phyloP scores from a whole-genome alignment of 192 early-diverging fungal genomes.

The Coemansia sp. region DNA sequence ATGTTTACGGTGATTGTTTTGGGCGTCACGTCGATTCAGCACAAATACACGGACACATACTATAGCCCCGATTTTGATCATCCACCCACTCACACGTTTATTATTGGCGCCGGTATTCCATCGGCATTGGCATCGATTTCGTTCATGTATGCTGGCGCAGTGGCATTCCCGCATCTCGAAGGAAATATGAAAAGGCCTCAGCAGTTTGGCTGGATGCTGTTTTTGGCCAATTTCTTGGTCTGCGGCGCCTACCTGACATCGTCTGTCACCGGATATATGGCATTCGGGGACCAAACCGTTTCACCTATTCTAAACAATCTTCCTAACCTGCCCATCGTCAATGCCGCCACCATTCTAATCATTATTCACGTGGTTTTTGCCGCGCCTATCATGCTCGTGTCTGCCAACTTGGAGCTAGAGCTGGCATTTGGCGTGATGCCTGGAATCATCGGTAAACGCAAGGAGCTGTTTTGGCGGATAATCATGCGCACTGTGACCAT shows the following conservation, averaged over 20 bases:
- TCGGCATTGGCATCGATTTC: conserved; percentile 74
- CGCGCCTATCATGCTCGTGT: conserved; percentile 72
- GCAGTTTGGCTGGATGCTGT: conserved; percentile 68
- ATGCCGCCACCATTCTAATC: conserved; percentile 68
- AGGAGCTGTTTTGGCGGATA: conserved; percentile 59
- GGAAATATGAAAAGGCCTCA: conserved; percentile 70
- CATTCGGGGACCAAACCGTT: conserved; percentile 66
- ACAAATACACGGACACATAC: conserved; percentile 44
- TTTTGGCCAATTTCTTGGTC: conserved; percentile 62
- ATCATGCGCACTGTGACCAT: conserved; percentile 62
- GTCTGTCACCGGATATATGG: conserved; percentile 68
- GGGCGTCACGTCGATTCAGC: conserved; percentile 33
- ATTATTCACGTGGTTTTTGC: conserved; percentile 80
- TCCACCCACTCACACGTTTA: conserved; percentile 48
- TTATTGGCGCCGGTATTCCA: conserved; percentile 70
- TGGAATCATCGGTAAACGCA: conserved; percentile 49
- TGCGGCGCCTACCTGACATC: conserved; percentile 66
- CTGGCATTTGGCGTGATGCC: conserved; percentile 62
- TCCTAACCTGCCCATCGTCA: conserved; percentile 60
- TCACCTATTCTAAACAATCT: conserved; percentile 73
- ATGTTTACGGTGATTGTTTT: conserved; percentile 58
- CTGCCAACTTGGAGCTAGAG: conserved; percentile 74
- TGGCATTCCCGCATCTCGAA: conserved; percentile 81
- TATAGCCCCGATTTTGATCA: conserved; percentile 30
- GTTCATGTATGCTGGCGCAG: conserved; percentile 82